phyloP scores from a whole-genome alignment of 148 eudicot genomes.

The Selenicereus undatus region DNA sequence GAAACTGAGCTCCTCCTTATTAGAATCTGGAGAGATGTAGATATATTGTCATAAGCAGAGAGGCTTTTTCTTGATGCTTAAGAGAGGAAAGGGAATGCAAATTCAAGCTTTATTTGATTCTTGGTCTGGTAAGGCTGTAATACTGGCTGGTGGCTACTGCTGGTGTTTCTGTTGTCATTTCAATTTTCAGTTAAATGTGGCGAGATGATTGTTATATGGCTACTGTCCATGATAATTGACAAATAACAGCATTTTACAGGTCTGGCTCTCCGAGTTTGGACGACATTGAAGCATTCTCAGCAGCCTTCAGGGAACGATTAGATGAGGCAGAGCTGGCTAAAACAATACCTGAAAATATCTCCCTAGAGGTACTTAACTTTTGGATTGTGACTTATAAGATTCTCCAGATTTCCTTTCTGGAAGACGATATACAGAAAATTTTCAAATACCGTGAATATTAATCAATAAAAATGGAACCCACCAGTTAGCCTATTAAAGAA shows the following conservation, averaged over 20 bases:
- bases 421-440: not conserved
- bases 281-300: conserved; percentile 78
- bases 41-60: not conserved
- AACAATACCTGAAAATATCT: conserved; percentile 52
- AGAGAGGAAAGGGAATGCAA: not conserved
- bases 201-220: conserved; percentile 6
- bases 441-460: not conserved
- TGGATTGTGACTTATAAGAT: not conserved
- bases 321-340: conserved; percentile 72
- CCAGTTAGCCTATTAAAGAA: not conserved
- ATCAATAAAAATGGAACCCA: not conserved
- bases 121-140: too few relatives aligned
- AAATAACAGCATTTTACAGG: conserved; percentile 36
- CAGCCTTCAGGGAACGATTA: conserved; percentile 51
- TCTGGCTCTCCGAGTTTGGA: conserved; percentile 73
- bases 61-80: too few relatives aligned
- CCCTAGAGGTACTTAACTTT: conserved; percentile 59
- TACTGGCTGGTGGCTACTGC: too few relatives aligned
- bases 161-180: not conserved
- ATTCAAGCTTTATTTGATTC: not conserved
- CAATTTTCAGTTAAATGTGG: not conserved
- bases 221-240: conserved; percentile 3
- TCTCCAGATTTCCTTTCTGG: not conserved
- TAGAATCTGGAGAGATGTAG: not conserved
- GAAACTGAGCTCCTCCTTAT: not conserved